Evolutionary conservation across 352 stramenopile genomes (phyloP).

Genomic region (Globisporangium abappressorium): DNA sequence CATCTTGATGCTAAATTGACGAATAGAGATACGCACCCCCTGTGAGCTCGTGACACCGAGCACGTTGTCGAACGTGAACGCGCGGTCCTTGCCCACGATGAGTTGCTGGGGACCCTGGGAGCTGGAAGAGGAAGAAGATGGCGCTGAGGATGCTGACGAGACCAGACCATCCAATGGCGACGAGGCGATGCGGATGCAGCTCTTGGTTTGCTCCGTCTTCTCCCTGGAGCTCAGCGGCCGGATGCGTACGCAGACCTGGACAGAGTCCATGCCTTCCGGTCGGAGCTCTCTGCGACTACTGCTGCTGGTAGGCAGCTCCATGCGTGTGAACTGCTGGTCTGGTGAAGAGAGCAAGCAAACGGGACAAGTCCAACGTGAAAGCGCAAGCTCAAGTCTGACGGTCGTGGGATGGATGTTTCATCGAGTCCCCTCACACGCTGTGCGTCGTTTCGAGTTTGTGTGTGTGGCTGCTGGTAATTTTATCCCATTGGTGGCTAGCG

Average conservation of each 20-base stretch:
- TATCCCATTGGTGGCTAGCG: neutral
- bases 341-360: neutral
- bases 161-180: constrained; percentile 42
- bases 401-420: neutral
- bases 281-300: constrained; percentile 20
- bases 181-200: constrained; percentile 60
- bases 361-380: neutral
- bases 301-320: neutral
- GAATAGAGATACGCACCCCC: constrained; percentile 28
- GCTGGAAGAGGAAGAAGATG: constrained; percentile 16
- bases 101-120: constrained; percentile 48
- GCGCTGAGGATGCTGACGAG: constrained; percentile 15
- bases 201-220: constrained; percentile 67
- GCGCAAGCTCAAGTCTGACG: neutral
- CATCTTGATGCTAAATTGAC: neutral
- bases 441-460: constrained; percentile 5
- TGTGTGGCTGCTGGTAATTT: neutral
- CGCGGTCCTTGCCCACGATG: constrained; percentile 76
- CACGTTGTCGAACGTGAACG: constrained; percentile 90
- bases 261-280: constrained; percentile 47
- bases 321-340: neutral
- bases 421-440: neutral
- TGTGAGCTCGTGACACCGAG: constrained; percentile 75
- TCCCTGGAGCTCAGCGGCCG: constrained; percentile 66
- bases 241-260: constrained; percentile 77